A percentile compares a stretch with the other conserved stretches of the same genome.
These are phyloP conservation scores for Neolecta irregularis DNA, from an alignment of 1,139 yeast species.

Conservation along the genomic window DNA sequence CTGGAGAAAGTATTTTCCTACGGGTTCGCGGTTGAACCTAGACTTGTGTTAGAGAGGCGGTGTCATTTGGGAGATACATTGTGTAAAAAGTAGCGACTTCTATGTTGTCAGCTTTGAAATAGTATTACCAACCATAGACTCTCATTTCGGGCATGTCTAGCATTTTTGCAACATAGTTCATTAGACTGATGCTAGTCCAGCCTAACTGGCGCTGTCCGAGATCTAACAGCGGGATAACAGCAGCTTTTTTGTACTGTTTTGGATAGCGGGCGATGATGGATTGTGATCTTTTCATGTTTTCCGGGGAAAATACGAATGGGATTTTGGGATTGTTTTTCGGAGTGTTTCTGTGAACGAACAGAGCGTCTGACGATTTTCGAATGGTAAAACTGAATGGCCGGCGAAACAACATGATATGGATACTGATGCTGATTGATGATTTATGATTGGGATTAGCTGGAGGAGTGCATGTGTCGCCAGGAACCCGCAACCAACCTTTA, in stretches of 20 bases:
- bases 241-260: slow-evolving; percentile 45
- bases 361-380: too few species aligned
- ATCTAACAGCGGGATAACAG: slow-evolving; percentile 75
- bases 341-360: slow-evolving; percentile 44
- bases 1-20: slow-evolving; percentile 74
- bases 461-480: too few species aligned
- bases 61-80: slow-evolving; percentile 34
- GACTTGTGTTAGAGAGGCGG: not conserved
- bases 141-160: slow-evolving; percentile 91
- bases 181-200: slow-evolving; percentile 73
- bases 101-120: not conserved
- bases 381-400: too few species aligned
- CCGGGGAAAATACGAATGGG: slow-evolving; percentile 62
- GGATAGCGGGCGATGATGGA: slow-evolving; percentile 56
- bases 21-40: slow-evolving; percentile 59
- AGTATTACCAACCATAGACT: slow-evolving; percentile 34
- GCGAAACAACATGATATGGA: too few species aligned
- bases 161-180: slow-evolving; percentile 81
- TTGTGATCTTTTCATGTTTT: slow-evolving; percentile 53
- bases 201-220: slow-evolving; percentile 83
- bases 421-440: too few species aligned
- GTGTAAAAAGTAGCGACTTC: slow-evolving; percentile 90
- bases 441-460: too few species aligned
- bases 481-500: too few species aligned
- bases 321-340: slow-evolving; percentile 49